phyloP scores from a whole-genome alignment of 495 filamentous ascomycete genomes.

The Aspergillus avenaceus region DNA sequence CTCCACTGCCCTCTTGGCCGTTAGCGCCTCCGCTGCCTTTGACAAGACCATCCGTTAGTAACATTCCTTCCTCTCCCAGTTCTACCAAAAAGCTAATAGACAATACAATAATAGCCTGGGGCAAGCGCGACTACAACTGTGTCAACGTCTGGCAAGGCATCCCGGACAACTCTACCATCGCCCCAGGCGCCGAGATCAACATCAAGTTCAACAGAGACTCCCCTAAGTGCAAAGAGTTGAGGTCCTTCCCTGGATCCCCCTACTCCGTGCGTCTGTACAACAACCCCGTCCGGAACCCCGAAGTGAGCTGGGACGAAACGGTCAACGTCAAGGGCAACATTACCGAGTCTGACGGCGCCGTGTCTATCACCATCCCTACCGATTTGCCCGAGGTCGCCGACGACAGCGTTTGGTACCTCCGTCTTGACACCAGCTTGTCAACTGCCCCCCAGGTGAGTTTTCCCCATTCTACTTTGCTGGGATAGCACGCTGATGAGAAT shows the following conservation, averaged over 20 bases:
- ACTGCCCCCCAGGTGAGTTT: slow-evolving; percentile 33
- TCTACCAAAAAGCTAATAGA: background rate
- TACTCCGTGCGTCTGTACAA: slow-evolving; percentile 37
- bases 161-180: slow-evolving; percentile 30
- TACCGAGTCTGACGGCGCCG: slow-evolving; percentile 12
- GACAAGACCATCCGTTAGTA: slow-evolving; percentile 34
- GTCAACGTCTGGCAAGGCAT: slow-evolving; percentile 36
- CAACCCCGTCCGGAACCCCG: slow-evolving; percentile 27
- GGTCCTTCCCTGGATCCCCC: slow-evolving; percentile 17
- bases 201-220: slow-evolving; percentile 31
- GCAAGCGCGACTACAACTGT: slow-evolving; percentile 38
- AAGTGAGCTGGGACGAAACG: slow-evolving; percentile 18
- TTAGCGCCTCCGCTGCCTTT: slow-evolving; percentile 26
- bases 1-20: slow-evolving; percentile 24
- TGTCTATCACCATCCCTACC: slow-evolving; percentile 27
- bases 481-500: background rate
- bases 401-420: slow-evolving; percentile 32
- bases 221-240: slow-evolving; percentile 20
- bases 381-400: slow-evolving; percentile 27
- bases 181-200: slow-evolving; percentile 19
- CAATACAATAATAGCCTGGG: slow-evolving; percentile 26
- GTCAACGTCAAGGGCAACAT: slow-evolving; percentile 23
- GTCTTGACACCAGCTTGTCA: slow-evolving; percentile 20
- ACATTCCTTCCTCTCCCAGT: background rate
- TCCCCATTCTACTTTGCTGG: background rate